Base-by-base conservation (phyloP, 2,329 filamentous ascomycete species). In the Ophiostoma sp. region DNA sequence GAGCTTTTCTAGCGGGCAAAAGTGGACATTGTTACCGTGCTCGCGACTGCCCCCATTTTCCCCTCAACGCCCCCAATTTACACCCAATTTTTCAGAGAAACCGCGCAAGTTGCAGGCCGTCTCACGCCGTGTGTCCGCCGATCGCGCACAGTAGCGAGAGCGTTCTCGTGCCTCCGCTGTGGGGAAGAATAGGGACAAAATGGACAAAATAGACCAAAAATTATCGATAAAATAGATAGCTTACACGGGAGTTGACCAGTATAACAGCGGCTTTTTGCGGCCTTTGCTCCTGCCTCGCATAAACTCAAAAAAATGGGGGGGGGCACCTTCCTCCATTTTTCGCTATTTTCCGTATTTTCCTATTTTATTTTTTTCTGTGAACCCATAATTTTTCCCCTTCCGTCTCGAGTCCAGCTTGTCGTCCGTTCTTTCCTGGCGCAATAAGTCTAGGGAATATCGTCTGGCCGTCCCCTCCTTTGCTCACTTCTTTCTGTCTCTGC, bases 351-450 rank as follows among this genome's bases (percentile, higher is more conserved):
- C 63, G 61, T 52, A 69, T 69, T 68, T 59, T 68, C 33, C n/a
- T 61, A 55, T 52, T 72, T 66, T 61, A 59, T 59, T 28, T 28
- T 48, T 72, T 59, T 55, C 42, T 63, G 68, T 42, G 71, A 63
- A 50, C 52, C 39, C 31, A 59, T 73, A 57, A 28, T 68, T 72
- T 63, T 72, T 52, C 25, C 22, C 45, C 33, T 59, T 42, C 52
- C 12, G 36, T 59, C 55, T 42, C 52, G 42, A 36, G 39, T 45
- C 52, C 36, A 19, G 39, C 15, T 48, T 17, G 42, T 48, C 42
- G 42, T 48, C 42, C 42, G 15, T 48, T 48, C 42, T 48, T 61
- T 64, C 57, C 50, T 73, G 72, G 31, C 55, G 33, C 72, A 64
- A 64, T 70, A 33, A n/a, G n/a, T n/a, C n/a, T n/a, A n/a, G n/a